phyloP scores from a whole-genome alignment of 208 protist species.

The Wallacemonas sp. region DNA sequence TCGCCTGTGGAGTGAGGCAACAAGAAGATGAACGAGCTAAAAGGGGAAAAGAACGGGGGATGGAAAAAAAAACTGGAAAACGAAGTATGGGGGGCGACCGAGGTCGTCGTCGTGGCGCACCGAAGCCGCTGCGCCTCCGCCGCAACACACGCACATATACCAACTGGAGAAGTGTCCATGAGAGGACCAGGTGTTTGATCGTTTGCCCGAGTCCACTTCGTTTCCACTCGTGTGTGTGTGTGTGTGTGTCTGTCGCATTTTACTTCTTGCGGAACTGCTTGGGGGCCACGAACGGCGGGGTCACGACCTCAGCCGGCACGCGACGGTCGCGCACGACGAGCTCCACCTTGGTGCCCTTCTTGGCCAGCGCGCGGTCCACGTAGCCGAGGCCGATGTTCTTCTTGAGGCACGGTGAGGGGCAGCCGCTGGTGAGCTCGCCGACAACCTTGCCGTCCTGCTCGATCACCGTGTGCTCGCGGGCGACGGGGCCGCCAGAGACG shows the following conservation, averaged over 20 bases:
- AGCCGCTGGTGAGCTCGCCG: conserved; percentile 92
- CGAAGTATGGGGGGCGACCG: no score
- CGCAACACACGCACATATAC: no score
- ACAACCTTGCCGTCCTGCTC: conserved; percentile 70
- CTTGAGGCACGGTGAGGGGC: conserved; percentile 85
- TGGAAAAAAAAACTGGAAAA: no score
- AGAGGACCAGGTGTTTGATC: neutral
- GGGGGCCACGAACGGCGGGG: conserved; percentile 93
- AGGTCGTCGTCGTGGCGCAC: no score
- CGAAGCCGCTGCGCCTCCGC: no score
- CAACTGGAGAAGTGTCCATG: neutral
- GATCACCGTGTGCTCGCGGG: conserved; percentile 80
- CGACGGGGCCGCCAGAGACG: conserved; percentile 86
- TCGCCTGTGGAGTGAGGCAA: no score
- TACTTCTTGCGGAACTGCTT: conserved; percentile 56
- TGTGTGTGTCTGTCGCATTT: conserved; percentile 2
- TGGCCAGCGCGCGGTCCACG: conserved; percentile 69
- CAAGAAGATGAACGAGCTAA: no score
- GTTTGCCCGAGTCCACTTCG: neutral
- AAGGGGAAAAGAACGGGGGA: no score
- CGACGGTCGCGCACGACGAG: conserved; percentile 90
- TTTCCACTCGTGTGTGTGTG: neutral
- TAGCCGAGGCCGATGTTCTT: conserved; percentile 94
- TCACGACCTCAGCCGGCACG: conserved; percentile 70
- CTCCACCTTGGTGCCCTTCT: conserved; percentile 76